Evolutionary conservation across 257 asterid species (phyloP).

Genomic region (Solanum sejunctum): DNA sequence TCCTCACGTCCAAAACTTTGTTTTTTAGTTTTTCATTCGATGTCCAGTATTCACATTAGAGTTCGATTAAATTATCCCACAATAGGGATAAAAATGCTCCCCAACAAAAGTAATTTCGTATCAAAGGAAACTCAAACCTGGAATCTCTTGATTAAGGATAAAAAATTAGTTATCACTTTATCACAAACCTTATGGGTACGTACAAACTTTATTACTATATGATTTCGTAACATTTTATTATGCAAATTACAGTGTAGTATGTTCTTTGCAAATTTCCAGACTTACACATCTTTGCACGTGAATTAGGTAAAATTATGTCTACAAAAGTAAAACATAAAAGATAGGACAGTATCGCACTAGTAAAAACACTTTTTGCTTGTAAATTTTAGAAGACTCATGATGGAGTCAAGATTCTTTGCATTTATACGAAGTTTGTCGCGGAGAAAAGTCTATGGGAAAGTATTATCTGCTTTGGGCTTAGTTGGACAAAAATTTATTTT

Average conservation of each 20-base stretch:
- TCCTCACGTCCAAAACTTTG: neutral
- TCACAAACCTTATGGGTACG: neutral
- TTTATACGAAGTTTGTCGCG: neutral
- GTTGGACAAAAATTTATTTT: no score
- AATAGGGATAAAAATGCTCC: no score
- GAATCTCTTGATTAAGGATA: no score
- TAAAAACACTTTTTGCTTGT: neutral
- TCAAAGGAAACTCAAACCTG: no score
- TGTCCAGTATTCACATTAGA: no score
- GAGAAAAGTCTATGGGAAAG: neutral
- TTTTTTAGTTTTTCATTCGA: no score
- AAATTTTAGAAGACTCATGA: neutral
- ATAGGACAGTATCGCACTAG: neutral
- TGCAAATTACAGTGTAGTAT: neutral
- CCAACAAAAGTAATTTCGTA: no score
- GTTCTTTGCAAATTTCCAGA: neutral
- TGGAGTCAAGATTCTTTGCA: neutral
- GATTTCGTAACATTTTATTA: neutral
- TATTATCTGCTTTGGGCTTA: neutral
- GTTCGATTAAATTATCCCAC: no score
- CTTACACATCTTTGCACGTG: neutral
- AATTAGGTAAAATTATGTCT: neutral
- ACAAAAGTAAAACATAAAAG: neutral
- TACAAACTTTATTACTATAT: neutral
- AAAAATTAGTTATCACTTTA: no score